Percentiles rank a stretch among this genome's conserved stretches.
Evolutionary conservation across 1,139 yeast genomes (phyloP).

Genomic region (Taphrina sp.): DNA sequence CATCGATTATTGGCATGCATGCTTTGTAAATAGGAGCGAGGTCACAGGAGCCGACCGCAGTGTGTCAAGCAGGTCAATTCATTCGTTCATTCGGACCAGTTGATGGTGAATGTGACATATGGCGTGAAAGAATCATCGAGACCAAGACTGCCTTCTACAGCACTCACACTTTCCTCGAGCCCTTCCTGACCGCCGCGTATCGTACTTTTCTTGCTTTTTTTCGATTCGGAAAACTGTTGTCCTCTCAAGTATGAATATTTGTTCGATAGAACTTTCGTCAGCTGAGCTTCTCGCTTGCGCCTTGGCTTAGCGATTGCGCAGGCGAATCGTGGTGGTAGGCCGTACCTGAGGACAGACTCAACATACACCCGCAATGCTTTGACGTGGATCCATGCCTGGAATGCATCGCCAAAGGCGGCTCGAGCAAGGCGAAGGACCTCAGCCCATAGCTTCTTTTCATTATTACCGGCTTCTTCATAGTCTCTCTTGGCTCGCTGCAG

Average conservation of each 20-base stretch:
- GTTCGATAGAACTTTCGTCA: constrained; percentile 27
- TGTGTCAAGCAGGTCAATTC: too few relatives aligned
- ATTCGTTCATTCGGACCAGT: constrained; percentile 18
- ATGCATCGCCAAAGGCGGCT: constrained; percentile 82
- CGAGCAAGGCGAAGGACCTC: constrained; percentile 79
- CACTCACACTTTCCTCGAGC: constrained; percentile 32
- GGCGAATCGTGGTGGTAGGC: constrained; percentile 89
- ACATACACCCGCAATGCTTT: constrained; percentile 63
- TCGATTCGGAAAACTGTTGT: not conserved
- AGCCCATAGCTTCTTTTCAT: constrained; percentile 70
- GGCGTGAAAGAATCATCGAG: constrained; percentile 31
- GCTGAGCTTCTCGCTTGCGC: constrained; percentile 40
- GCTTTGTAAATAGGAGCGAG: too few relatives aligned
- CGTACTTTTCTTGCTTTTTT: constrained; percentile 15
- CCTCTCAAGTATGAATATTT: constrained; percentile 29
- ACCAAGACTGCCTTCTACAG: constrained; percentile 29
- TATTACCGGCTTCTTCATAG: constrained; percentile 67
- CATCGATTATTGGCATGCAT: too few relatives aligned
- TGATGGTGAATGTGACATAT: constrained; percentile 24
- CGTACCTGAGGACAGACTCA: constrained; percentile 82
- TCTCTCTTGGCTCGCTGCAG: constrained; percentile 68
- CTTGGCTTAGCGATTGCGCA: constrained; percentile 54
- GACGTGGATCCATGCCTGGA: constrained; percentile 84
- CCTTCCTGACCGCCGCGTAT: constrained; percentile 28
- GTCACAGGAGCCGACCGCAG: too few relatives aligned